phyloP scores from a whole-genome alignment of 305 asterid genomes.

The Coffea humblotiana region DNA sequence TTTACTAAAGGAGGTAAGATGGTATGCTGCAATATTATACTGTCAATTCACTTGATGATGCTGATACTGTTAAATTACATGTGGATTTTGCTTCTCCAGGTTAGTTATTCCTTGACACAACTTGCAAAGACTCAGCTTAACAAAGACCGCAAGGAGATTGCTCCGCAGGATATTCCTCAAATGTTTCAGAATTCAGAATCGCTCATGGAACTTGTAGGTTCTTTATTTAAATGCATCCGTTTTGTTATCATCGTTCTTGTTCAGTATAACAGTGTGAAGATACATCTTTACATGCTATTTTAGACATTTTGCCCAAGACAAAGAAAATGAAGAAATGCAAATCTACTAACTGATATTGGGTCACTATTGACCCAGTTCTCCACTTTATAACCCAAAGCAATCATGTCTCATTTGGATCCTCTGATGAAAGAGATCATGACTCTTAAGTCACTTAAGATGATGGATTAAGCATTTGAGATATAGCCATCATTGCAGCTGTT shows the following conservation, averaged over 20 bases:
- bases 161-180: conserved; percentile 77
- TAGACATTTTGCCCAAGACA: not conserved
- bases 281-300: not conserved
- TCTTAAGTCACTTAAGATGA: not conserved
- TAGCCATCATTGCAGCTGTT: too few species aligned
- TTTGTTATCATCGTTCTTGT: conserved; percentile 9
- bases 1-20: conserved; percentile 77
- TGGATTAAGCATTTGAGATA: not conserved
- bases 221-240: conserved; percentile 6
- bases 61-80: conserved; percentile 25
- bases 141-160: conserved; percentile 78
- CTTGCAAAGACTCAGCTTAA: conserved; percentile 84
- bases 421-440: not conserved
- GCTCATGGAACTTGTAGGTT: conserved; percentile 80
- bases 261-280: too few species aligned
- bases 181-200: conserved; percentile 81
- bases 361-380: not conserved
- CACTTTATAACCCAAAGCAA: not conserved
- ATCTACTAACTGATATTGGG: not conserved
- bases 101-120: conserved; percentile 91
- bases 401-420: not conserved
- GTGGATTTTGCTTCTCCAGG: conserved; percentile 51
- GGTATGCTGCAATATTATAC: conserved; percentile 4
- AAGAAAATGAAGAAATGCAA: not conserved
- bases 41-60: not conserved